phyloP scores from a whole-genome alignment of 2,329 filamentous ascomycete genomes.

The Tolypocladium pustulatum region DNA sequence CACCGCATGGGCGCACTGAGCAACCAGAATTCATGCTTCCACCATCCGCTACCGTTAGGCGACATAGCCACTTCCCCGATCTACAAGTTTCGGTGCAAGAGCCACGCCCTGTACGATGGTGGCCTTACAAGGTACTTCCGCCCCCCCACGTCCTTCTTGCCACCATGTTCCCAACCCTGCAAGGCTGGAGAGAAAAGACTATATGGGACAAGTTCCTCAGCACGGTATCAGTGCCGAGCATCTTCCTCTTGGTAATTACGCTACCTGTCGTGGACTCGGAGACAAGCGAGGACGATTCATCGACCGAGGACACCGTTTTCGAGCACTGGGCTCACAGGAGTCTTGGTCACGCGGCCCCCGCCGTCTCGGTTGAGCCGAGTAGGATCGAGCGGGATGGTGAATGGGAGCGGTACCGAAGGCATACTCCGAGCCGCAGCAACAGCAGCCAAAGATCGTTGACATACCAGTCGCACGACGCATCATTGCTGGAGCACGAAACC shows the following conservation, averaged over 20 bases:
- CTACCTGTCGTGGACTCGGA: conserved; percentile 78
- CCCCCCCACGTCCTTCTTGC: conserved; percentile 59
- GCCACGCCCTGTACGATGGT: conserved; percentile 55
- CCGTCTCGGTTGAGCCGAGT: conserved; percentile 23
- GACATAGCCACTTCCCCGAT: conserved; percentile 35
- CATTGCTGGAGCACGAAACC: conserved; percentile 12
- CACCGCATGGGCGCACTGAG: conserved; percentile 27
- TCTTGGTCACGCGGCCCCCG: conserved; percentile 19
- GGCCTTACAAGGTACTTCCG: conserved; percentile 68
- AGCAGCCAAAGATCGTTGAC: conserved; percentile 10
- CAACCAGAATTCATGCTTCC: conserved; percentile 47
- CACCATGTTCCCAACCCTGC: conserved; percentile 80
- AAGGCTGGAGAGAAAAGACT: conserved; percentile 71
- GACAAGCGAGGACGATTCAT: conserved; percentile 33
- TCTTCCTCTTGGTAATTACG: conserved; percentile 82
- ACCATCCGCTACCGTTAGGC: conserved; percentile 22
- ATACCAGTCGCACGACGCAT: conserved; percentile 7
- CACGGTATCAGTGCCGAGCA: conserved; percentile 74
- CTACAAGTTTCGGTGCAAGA: conserved; percentile 26
- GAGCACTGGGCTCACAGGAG: conserved; percentile 17
- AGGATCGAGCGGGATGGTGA: conserved; percentile 36
- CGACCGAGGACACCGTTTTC: conserved; percentile 13
- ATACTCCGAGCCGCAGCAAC: conserved; percentile 23
- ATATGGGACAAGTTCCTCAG: conserved; percentile 77
- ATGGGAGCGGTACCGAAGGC: conserved; percentile 48